These are phyloP conservation scores for Harrya chromipes DNA, from an alignment of 768 basidiomycete species.

Conservation along the genomic window DNA sequence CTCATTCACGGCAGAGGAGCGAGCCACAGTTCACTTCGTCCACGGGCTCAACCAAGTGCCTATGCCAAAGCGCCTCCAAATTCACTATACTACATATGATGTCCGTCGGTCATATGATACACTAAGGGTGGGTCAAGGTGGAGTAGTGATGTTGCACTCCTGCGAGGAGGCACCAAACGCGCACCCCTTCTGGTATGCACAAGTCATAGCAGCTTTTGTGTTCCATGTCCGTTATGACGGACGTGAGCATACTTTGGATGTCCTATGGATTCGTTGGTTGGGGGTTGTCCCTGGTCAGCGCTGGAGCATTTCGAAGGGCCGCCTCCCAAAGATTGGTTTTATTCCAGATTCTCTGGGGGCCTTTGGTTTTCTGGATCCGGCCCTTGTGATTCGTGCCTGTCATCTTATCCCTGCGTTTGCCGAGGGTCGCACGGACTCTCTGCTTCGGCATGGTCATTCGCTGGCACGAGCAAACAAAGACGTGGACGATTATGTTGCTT, in stretches of 20 bases:
- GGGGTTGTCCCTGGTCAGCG: constrained; percentile 21
- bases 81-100: constrained; percentile 24
- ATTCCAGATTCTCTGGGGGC: constrained; percentile 27
- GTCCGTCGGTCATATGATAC: constrained; percentile 13
- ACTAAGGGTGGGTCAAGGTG: constrained; percentile 10
- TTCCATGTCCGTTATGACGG: constrained; percentile 2
- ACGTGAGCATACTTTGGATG: constrained; percentile 14
- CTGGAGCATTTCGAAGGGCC: constrained; percentile 12
- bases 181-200: constrained; percentile 25
- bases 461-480: not conserved
- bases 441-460: not conserved
- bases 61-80: not conserved
- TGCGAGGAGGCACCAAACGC: constrained; percentile 5
- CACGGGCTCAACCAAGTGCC: not conserved
- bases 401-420: constrained; percentile 34
- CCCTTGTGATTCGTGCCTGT: constrained; percentile 22
- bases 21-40: not conserved
- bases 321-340: constrained; percentile 31
- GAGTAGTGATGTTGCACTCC: constrained; percentile 20
- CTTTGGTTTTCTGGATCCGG: constrained; percentile 37
- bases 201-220: constrained; percentile 21
- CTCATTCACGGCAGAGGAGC: not conserved
- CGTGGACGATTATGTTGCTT: too few species aligned
- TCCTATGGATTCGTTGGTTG: constrained; percentile 42
- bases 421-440: constrained; percentile 14